Evolutionary conservation across 768 basidiomycete species (phyloP), one percentile per base, ranked within the genome.

Genomic region (Xerocomellus intermedius): DNA sequence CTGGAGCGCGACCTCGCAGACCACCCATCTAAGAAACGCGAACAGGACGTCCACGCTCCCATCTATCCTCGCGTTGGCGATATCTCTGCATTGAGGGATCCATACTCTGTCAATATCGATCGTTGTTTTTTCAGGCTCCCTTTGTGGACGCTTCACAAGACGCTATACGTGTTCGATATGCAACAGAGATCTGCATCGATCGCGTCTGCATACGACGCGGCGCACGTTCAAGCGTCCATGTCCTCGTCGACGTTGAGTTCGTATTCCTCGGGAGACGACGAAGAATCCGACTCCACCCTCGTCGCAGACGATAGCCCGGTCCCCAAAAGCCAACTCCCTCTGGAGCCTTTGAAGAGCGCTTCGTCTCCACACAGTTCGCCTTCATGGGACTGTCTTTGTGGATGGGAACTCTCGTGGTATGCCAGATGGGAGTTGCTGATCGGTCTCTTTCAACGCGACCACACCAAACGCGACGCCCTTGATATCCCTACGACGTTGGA

Each of bases 61-160:
- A 71, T 73, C 42, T 72, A 82, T 62, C 87, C 87, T n/a, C 78
- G 87, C 3, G 76, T 79, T 12, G 87, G 87, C 6, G 86, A 88
- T 58, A 69, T 89, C 24, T 66, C 74, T 1, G 76, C 83, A 2
- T 68, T 87, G 37, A 79, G 80, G 26, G 84, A 88, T 61, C 79
- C 82, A 3, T 82, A 80, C 62, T 77, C 77, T 46, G 75, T 72
- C 55, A 73, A 81, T 48, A 74, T 85, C 47, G 87, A 89, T 65
- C 80, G 80, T 12, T 81, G 73, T 58, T 85, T 87, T 60, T 77
- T 77, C 55, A 73, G 68, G 33, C 73, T 83, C 61, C 80, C 83
- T 4, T 65, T 82, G 44, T 87, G 85, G 82, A 87, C 86, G 19
- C 82, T 88, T 63, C 70, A 75, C 42, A 88, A 88, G 74, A 79